Evolutionary conservation across 2,329 filamentous ascomycete genomes (phyloP), one percentile per base, ranked within the genome.

Genomic region (Achaetomium macrosporum): DNA sequence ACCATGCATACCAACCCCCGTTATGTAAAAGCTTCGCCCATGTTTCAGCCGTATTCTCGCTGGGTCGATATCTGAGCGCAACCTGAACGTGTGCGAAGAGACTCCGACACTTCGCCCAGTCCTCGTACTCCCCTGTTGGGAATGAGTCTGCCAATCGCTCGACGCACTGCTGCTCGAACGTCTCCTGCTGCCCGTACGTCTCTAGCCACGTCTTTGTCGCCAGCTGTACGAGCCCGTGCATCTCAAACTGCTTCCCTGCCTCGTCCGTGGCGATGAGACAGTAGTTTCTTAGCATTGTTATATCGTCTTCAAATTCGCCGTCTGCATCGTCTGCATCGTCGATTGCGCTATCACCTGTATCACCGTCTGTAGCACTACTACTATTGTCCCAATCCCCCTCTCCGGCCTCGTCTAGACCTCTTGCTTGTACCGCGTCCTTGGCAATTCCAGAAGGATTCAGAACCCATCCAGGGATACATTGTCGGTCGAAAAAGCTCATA

Each of bases 401-500:
- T 42, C 58, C 40, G 13, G 47, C 13, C 12, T 54, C 55, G 36
- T 53, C 40, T 15, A n/a, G 39, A 10, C 48, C 12, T n/a, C 19
- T 25, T 47, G 3, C 46, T 50, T 30, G 54, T 13, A 25, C 29
- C 6, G 35, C 33, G 25, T 25, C 25, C 33, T 37, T 33, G 35
- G 16, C 12, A 9, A 29, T 33, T 16, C 13, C 7, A 10, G 44
- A 40, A n/a, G 30, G 31, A 16, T 47, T 51, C 39, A 74, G 49
- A 16, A 71, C 51, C 13, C 36, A 56, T 29, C 67, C 64, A 0
- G 33, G 33, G 15, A 19, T 8, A 59, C n/a, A n/a, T n/a, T 74
- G 67, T 16, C 63, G 62, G 45, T 77, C 66, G 57, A 73, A 76
- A 52, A 73, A 71, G 63, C 73, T 74, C 69, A 77, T 71, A 6